Percentiles rank a stretch among this genome's conserved stretches.
Evolutionary conservation across 179 eudicot genomes (phyloP).

Genomic region (Spinacia oleracea): DNA sequence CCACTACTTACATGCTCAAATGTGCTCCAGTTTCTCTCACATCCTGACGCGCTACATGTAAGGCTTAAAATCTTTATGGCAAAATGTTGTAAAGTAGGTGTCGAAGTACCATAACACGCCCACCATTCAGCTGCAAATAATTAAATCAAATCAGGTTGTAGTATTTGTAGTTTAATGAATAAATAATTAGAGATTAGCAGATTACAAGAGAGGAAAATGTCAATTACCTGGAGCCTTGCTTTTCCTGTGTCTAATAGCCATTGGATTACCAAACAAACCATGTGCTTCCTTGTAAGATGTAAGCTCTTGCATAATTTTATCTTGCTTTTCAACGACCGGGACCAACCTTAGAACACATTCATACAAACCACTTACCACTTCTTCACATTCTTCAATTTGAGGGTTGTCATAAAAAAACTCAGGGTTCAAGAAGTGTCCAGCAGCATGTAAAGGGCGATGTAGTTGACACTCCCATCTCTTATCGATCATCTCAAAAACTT

Average conservation of each 20-base stretch:
- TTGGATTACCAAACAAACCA: neutral
- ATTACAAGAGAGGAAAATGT: neutral
- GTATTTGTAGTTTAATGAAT: too few species aligned
- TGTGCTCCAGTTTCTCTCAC: neutral
- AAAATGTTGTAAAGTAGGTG: neutral
- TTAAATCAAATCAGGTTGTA: too few species aligned
- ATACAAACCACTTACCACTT: neutral
- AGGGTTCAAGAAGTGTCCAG: neutral
- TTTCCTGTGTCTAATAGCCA: neutral
- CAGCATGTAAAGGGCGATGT: constrained; percentile 16
- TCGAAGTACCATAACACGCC: neutral
- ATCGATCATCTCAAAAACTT: neutral
- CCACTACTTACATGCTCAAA: neutral
- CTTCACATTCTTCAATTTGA: neutral
- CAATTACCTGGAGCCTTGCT: neutral
- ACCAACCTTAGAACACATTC: too few species aligned
- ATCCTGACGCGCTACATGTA: neutral
- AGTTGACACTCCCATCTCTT: constrained; percentile 12
- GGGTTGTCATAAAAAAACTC: neutral
- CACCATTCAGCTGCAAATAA: neutral
- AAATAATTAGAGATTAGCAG: too few species aligned
- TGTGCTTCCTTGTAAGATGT: neutral
- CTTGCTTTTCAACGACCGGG: too few species aligned
- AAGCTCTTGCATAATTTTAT: neutral
- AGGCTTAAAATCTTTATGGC: neutral